These are phyloP conservation scores for Leptodontidium sp. DNA, from an alignment of 2,329 filamentous ascomycete species.

Conservation along the genomic window DNA sequence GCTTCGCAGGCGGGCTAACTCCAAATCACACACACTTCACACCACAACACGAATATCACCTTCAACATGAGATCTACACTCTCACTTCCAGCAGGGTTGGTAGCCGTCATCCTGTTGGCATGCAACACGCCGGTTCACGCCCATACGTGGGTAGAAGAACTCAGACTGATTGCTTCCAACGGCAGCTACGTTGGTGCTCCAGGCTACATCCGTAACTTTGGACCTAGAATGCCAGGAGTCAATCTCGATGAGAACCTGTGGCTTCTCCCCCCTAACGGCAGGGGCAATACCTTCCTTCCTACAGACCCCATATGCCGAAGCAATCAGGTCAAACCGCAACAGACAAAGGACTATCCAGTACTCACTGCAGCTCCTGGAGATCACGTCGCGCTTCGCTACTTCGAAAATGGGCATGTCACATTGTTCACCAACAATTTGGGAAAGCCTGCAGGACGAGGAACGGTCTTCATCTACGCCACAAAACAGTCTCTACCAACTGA, in stretches of 20 bases:
- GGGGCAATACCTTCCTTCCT: conserved; percentile 56
- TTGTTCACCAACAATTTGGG: conserved; percentile 61
- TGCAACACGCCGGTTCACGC: conserved; percentile 49
- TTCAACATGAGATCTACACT: conserved; percentile 29
- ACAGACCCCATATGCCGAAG: conserved; percentile 69
- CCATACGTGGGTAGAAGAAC: conserved; percentile 86
- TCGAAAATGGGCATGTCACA: conserved; percentile 81
- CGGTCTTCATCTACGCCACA: conserved; percentile 80
- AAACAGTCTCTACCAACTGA: conserved; percentile 61
- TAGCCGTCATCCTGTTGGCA: conserved; percentile 33
- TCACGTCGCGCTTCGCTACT: conserved; percentile 70
- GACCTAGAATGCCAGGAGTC: conserved; percentile 64
- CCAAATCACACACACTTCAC: background rate
- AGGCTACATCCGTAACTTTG: conserved; percentile 79
- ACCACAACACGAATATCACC: background rate
- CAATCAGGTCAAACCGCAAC: conserved; percentile 61
- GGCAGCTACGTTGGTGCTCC: conserved; percentile 75
- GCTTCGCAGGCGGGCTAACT: conserved; percentile 25
- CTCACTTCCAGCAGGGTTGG: conserved; percentile 26
- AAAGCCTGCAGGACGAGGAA: conserved; percentile 73
- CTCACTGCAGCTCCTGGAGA: conserved; percentile 64
- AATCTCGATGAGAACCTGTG: conserved; percentile 70
- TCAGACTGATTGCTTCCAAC: conserved; percentile 74
- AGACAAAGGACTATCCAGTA: conserved; percentile 34
- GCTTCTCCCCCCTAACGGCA: conserved; percentile 65